Percentiles rank a stretch among this genome's conserved stretches.
Evolutionary conservation across 345 rosid species (phyloP).

Genomic region (Firmiana major): DNA sequence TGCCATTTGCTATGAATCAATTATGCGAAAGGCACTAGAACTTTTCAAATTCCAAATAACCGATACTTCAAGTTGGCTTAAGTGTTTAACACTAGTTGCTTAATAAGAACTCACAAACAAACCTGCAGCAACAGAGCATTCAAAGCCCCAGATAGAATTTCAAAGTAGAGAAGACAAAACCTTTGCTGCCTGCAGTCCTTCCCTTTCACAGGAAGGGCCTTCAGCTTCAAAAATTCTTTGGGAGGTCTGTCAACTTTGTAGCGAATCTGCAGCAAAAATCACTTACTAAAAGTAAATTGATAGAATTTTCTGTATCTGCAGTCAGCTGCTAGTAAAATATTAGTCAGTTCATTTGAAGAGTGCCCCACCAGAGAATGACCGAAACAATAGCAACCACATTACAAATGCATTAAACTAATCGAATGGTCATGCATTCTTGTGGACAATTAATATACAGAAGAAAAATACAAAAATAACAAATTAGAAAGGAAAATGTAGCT

Average conservation of each 20-base stretch:
- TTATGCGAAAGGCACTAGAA: not conserved
- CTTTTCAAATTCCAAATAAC: not conserved
- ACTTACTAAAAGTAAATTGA: not conserved
- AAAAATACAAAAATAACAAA: not conserved
- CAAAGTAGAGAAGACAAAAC: not conserved
- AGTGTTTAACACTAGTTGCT: not conserved
- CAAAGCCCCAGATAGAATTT: not conserved
- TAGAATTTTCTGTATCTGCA: not conserved
- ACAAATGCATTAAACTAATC: not conserved
- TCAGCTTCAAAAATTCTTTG: not conserved
- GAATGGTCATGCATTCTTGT: not conserved
- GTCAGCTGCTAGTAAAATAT: not conserved
- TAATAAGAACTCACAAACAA: not conserved
- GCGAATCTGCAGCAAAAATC: not conserved
- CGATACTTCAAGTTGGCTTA: not conserved
- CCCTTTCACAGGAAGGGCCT: not conserved
- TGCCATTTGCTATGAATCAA: not conserved
- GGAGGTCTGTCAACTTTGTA: not conserved
- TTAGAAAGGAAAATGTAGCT: not conserved
- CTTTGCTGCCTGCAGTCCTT: not conserved
- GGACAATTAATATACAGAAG: not conserved
- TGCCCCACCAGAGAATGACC: not conserved
- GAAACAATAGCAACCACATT: not conserved
- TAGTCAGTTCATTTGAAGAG: not conserved
- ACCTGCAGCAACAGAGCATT: not conserved